Base-by-base conservation (phyloP, 805 yeast species). In the Blastobotrys americana region DNA sequence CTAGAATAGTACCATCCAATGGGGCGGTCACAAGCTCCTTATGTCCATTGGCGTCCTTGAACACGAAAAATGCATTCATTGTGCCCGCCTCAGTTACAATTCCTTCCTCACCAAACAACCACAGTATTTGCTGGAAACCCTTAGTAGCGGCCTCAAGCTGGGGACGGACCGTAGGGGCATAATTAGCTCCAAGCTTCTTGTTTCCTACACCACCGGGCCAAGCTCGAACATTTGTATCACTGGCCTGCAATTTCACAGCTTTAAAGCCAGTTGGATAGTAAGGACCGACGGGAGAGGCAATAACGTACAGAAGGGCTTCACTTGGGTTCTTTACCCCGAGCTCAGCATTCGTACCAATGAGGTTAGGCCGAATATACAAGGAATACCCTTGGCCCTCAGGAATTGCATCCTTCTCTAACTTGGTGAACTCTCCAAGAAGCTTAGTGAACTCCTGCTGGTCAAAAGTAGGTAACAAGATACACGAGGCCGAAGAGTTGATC, bases 161-260 rank as follows among this genome's bases (percentile, higher is more conserved):
- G 25, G 97, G 97, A 62, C 76, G 73, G 59, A 89, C 79, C 65
- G 96, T 85, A 51, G 97, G 97, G 37, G 97, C 98, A 63, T 90
- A 90, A 73, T 90, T 90, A 50, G 96, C 97, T 67, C 98, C 98
- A 59, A 90, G 78, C 69, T 90, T 90, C 67, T 78, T 82, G 77
- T 90, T 84, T 68, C 98, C 98, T 57, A 80, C 88, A 66, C 97
- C 98, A 60, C 96, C 96, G 62, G 97, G 97, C 97, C 97, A 90
- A 23, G 98, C 97, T 72, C 98, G 84, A 27, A 89, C 89, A 41
- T 96, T 96, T 57, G 85, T 80, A 63, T 87, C 95, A 28, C 96
- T 89, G 54, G 97, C 97, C 70, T 90, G 96, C 53, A 93, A 75
- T 50, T 78, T 74, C 44, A 93, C 96, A 35, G 97, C 96, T 69